Evolutionary conservation across 1,284 basidiomycete genomes (phyloP), one percentile per base, ranked within the genome.

Genomic region (Leccinum subrobustum): DNA sequence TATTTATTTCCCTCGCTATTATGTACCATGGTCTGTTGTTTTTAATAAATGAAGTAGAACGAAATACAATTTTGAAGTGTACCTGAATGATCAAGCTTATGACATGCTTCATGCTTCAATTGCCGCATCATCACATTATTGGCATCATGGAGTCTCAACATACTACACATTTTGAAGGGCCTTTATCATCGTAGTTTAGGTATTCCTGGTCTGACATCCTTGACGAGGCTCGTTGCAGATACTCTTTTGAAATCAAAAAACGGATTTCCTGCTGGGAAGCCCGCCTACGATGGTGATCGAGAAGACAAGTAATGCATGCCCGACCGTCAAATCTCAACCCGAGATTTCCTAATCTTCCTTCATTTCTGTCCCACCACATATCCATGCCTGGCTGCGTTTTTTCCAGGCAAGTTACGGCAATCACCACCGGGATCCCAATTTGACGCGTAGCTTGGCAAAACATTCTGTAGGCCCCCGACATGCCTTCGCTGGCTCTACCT

Each of bases 331-430:
- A 74, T 14, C 23, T 33, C 4, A 67, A 33, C 18, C 66, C 70
- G 25, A 66, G 7, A 1, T 47, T 1, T 9, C 11, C 18, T 4
- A 74, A 63, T 12, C 1, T 4, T 23, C 33, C 56, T 47, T 67
- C 61, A 37, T 76, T 76, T 6, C 6, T 4, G 16, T 62, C 51
- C 75, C 73, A 75, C 73, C 73, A 75, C 1, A 61, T 18, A 1
- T 75, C 73, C 74, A 75, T 76, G 1, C 63, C 52, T 5, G 63
- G 64, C 33, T 70, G 64, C 8, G 4, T 12, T 33, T 51, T 60
- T 55, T 76, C 74, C 11, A 74, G 64, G 35, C 63, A 57, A 14
- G 74, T 74, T 16, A 75, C 8, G n/a, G 58, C 66, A 6, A 70
- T 42, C n/a, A 64, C 69, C 42, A 75, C 69, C 0, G 75, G 73